phyloP scores from a whole-genome alignment of 2,329 filamentous ascomycete species.

The Calonectria naviculata region DNA sequence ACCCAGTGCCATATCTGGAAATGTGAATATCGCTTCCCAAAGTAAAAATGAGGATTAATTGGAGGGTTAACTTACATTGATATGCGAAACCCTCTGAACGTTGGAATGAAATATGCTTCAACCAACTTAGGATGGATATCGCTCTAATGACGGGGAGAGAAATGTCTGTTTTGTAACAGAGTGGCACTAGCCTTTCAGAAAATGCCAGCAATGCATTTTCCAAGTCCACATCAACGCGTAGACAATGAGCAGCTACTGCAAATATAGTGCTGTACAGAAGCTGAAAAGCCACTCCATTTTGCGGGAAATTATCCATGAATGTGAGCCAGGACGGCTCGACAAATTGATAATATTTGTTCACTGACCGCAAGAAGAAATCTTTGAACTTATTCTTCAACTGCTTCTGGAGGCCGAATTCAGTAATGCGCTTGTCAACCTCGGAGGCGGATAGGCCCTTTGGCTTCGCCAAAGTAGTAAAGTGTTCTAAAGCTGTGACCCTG shows the following conservation, averaged over 20 bases:
- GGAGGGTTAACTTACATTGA: not conserved
- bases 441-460: not conserved
- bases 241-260: not conserved
- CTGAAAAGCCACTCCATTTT: not conserved
- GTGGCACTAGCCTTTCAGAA: not conserved
- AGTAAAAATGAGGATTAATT: too few relatives aligned
- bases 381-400: not conserved
- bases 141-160: not conserved
- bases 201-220: not conserved
- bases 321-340: not conserved
- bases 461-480: not conserved
- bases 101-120: not conserved
- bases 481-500: not conserved
- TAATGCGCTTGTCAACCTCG: not conserved
- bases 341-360: not conserved
- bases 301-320: not conserved
- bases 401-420: not conserved
- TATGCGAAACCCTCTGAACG: not conserved
- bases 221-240: not conserved
- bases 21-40: not conserved
- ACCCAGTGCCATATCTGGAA: not conserved
- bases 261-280: not conserved
- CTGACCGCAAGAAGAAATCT: not conserved
- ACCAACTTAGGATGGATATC: not conserved
- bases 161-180: not conserved